Conservation (phyloP, 208 protist genomes). For the Hexamita inflata region DNA sequence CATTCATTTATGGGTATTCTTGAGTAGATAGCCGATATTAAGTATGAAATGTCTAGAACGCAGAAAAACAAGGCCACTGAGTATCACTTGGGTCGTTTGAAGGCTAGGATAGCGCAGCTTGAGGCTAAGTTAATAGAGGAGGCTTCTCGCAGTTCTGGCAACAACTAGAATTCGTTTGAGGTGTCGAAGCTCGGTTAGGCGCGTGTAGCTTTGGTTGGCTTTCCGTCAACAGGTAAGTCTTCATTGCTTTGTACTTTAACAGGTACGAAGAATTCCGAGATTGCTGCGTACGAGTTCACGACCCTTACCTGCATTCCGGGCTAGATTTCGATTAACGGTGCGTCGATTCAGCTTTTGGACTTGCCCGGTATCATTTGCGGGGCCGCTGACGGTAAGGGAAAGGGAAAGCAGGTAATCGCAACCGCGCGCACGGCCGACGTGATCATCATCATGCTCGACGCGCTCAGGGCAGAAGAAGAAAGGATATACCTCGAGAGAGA, state of each 20-base stretch:
- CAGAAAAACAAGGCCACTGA: constrained; percentile 96
- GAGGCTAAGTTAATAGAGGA: constrained; percentile 22
- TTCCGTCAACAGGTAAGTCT: constrained; percentile 44
- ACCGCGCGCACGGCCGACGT: constrained; percentile 80
- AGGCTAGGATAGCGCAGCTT: constrained; percentile 78
- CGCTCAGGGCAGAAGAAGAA: constrained; percentile 66
- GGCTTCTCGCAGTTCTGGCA: background rate
- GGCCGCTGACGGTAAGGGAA: constrained; percentile 75
- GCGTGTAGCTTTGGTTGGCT: constrained; percentile 35
- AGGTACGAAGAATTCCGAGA: constrained; percentile 37
- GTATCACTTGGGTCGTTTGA: constrained; percentile 76
- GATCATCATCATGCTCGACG: constrained; percentile 90
- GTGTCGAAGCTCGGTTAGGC: constrained; percentile 27
- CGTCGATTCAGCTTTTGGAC: constrained; percentile 90
- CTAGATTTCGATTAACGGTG: constrained; percentile 47
- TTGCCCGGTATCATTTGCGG: constrained; percentile 95
- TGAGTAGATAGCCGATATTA: constrained; percentile 85
- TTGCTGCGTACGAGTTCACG: constrained; percentile 42
- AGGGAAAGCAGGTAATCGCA: constrained; percentile 84
- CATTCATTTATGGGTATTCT: constrained; percentile 82
- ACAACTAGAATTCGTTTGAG: constrained; percentile 31
- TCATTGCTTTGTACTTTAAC: constrained; percentile 23
- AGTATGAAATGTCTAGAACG: constrained; percentile 81
- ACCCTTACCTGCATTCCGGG: constrained; percentile 40
- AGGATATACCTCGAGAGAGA: constrained; percentile 71